Evolutionary conservation across 768 basidiomycete genomes (phyloP).

Genomic region (Amanita pallidorosea): DNA sequence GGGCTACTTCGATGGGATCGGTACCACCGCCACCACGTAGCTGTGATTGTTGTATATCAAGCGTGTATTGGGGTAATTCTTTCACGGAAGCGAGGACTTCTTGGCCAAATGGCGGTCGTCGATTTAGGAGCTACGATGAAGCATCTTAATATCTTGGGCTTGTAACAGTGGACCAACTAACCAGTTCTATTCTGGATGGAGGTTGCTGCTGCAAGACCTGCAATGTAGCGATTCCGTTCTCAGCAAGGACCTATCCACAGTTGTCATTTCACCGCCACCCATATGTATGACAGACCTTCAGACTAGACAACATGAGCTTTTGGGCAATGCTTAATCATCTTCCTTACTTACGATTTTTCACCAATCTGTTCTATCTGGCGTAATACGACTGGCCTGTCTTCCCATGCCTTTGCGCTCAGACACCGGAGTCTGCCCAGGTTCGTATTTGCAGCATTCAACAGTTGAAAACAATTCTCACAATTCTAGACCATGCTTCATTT

Average conservation of each 20-base stretch:
- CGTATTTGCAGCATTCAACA: background rate
- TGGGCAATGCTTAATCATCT: background rate
- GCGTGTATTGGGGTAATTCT: slow-evolving; percentile 55
- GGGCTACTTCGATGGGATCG: slow-evolving; percentile 43
- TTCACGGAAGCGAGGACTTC: slow-evolving; percentile 50
- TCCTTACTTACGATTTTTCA: slow-evolving; percentile 67
- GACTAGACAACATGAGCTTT: background rate
- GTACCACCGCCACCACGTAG: slow-evolving; percentile 33
- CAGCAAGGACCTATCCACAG: slow-evolving; percentile 52
- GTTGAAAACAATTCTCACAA: slow-evolving; percentile 33
- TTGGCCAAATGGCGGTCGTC: slow-evolving; percentile 63
- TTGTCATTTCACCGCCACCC: background rate
- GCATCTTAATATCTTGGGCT: background rate
- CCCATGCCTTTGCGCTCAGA: slow-evolving; percentile 83
- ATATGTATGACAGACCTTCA: background rate
- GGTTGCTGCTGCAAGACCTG: slow-evolving; percentile 42
- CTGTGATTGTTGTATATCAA: slow-evolving; percentile 39
- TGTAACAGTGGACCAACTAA: slow-evolving; percentile 16
- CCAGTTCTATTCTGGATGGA: slow-evolving; percentile 54
- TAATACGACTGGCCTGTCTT: slow-evolving; percentile 74
- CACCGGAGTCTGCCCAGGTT: slow-evolving; percentile 50
- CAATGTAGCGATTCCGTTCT: slow-evolving; percentile 61
- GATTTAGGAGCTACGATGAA: slow-evolving; percentile 51
- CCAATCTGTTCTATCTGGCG: slow-evolving; percentile 87
- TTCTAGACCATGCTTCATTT: slow-evolving; percentile 67